Conservation (phyloP, 495 filamentous ascomycete genomes). For the Chaetomium cochliodes region DNA sequence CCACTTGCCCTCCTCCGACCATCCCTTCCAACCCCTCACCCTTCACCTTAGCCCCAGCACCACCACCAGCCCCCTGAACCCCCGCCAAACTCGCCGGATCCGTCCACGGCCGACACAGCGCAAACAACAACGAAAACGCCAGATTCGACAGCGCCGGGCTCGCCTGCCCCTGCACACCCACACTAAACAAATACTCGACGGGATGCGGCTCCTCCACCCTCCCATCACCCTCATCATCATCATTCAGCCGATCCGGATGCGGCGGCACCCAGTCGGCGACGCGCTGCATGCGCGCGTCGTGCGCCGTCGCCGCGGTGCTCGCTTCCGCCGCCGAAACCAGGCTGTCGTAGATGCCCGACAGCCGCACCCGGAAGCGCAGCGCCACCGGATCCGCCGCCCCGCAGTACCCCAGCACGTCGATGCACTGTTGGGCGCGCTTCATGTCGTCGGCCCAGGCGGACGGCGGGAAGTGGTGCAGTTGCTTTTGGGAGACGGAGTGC, state of each 20-base stretch:
- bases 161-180: conserved; percentile 3
- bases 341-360: conserved; percentile 28
- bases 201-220: not conserved
- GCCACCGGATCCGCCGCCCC: conserved; percentile 29
- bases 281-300: not conserved
- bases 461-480: conserved; percentile 29
- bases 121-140: conserved; percentile 21
- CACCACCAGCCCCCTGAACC: not conserved
- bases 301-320: too few species aligned
- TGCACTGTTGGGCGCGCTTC: conserved; percentile 27
- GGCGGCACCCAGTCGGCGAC: conserved; percentile 28
- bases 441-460: conserved; percentile 30
- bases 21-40: too few species aligned
- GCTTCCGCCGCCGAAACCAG: not conserved
- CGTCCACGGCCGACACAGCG: conserved; percentile 31
- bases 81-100: conserved; percentile 10
- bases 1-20: not conserved
- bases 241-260: conserved; percentile 17
- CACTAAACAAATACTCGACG: conserved; percentile 25
- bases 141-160: conserved; percentile 13
- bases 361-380: conserved; percentile 24
- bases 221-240: too few species aligned
- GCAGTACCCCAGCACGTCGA: conserved; percentile 32
- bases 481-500: conserved; percentile 34
- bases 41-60: not conserved